Evolutionary conservation across 345 rosid genomes (phyloP).

Genomic region (Euphorbia tirucalli): DNA sequence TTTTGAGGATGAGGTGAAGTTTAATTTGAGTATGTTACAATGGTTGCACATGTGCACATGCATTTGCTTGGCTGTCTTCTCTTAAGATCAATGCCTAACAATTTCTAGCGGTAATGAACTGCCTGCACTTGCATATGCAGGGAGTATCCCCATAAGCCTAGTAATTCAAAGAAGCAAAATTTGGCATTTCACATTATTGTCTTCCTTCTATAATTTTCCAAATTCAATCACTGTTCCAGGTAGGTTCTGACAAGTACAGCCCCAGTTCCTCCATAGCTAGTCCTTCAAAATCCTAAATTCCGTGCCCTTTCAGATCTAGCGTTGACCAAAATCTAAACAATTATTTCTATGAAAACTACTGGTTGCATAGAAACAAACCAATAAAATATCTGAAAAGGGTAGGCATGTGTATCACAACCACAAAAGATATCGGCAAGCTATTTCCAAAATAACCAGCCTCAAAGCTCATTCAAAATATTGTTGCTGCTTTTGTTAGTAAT

Average conservation of each 20-base stretch:
- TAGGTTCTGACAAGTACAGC: neutral
- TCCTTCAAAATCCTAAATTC: neutral
- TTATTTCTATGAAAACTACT: neutral
- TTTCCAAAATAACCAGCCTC: neutral
- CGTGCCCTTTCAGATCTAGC: neutral
- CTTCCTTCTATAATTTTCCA: neutral
- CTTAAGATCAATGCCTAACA: too few relatives aligned
- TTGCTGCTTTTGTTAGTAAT: neutral
- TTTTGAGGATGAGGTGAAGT: neutral
- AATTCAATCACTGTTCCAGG: neutral
- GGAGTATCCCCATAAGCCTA: too few relatives aligned
- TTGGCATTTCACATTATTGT: too few relatives aligned
- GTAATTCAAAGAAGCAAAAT: too few relatives aligned
- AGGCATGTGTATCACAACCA: neutral
- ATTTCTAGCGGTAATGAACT: too few relatives aligned
- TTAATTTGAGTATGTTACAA: too few relatives aligned
- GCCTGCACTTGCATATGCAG: too few relatives aligned
- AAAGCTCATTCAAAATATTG: neutral
- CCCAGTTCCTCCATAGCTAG: neutral
- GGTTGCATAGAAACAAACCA: neutral
- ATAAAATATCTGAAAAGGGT: neutral
- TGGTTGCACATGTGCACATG: too few relatives aligned
- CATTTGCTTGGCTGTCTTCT: too few relatives aligned
- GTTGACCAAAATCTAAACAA: neutral
- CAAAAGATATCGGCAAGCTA: neutral